Percentiles rank a stretch among this genome's conserved stretches.
phyloP scores from a whole-genome alignment of 75 land plant genomes.

The Cupressus sempervirens region DNA sequence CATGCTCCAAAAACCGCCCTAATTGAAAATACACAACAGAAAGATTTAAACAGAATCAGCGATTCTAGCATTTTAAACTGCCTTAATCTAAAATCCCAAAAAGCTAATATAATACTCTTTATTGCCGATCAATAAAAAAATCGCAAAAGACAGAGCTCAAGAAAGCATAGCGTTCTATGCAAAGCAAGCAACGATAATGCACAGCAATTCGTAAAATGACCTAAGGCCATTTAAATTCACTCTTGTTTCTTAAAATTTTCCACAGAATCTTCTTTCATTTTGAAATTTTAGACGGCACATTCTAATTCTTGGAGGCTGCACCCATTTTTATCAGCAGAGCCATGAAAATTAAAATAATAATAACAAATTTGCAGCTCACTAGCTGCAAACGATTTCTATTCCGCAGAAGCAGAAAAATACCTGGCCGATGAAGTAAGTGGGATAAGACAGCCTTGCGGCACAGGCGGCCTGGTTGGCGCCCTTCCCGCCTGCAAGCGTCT shows the following conservation, averaged over 20 bases:
- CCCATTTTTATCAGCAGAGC: neutral
- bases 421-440: conserved; percentile 85
- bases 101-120: too few relatives aligned
- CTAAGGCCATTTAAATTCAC: too few relatives aligned
- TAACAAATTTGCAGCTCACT: neutral
- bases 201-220: too few relatives aligned
- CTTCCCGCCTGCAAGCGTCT: conserved; percentile 87
- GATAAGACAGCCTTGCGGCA: conserved; percentile 61
- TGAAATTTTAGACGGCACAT: neutral
- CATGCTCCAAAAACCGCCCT: neutral
- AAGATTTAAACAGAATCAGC: too few relatives aligned
- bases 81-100: too few relatives aligned
- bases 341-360: neutral
- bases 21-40: too few relatives aligned
- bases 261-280: too few relatives aligned
- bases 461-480: conserved; percentile 96
- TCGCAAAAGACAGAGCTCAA: neutral
- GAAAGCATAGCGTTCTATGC: neutral
- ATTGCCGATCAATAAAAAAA: too few relatives aligned
- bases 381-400: neutral
- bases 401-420: conserved; percentile 8
- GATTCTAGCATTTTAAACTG: too few relatives aligned
- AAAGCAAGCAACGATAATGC: neutral
- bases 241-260: too few relatives aligned
- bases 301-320: neutral